phyloP scores from a whole-genome alignment of 2,329 filamentous ascomycete species.

The Pseudogymnoascus sp. region DNA sequence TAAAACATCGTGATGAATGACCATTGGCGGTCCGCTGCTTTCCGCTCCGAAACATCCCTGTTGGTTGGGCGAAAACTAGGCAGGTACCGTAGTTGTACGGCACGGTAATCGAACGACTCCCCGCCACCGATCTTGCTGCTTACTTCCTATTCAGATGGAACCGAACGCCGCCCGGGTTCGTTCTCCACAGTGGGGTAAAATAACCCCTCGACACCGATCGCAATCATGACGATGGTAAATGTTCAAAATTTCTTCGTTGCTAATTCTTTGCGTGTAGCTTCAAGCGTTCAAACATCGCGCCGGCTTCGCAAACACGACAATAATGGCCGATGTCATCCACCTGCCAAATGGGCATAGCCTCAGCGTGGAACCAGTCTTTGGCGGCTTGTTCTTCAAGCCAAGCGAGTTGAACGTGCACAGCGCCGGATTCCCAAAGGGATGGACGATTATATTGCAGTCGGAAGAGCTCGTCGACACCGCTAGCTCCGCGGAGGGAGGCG shows the following conservation, averaged over 20 bases:
- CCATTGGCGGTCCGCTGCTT: not conserved
- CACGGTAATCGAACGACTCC: not conserved
- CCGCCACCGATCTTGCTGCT: not conserved
- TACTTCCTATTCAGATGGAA: not conserved
- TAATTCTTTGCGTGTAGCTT: not conserved
- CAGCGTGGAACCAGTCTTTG: slow-evolving; percentile 77
- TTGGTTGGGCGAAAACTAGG: not conserved
- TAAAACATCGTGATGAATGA: not conserved
- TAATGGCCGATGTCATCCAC: slow-evolving; percentile 41
- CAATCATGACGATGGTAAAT: slow-evolving; percentile 7
- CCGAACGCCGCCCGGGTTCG: not conserved
- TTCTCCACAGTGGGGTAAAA: slow-evolving; percentile 9
- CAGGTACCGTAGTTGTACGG: not conserved
- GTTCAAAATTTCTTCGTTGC: slow-evolving; percentile 1
- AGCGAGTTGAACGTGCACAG: slow-evolving; percentile 64
- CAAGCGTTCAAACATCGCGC: not conserved
- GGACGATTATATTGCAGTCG: slow-evolving; percentile 81
- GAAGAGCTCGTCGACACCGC: slow-evolving; percentile 35
- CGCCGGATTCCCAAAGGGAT: slow-evolving; percentile 72
- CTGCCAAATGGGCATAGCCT: slow-evolving; percentile 84
- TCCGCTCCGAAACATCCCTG: slow-evolving; percentile 4
- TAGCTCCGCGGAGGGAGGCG: slow-evolving; percentile 27
- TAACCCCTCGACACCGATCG: slow-evolving; percentile 2
- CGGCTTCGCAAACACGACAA: not conserved
- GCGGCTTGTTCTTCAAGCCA: slow-evolving; percentile 83